Conservation (phyloP, 2,329 filamentous ascomycete species). For the Balansia obtecta region DNA sequence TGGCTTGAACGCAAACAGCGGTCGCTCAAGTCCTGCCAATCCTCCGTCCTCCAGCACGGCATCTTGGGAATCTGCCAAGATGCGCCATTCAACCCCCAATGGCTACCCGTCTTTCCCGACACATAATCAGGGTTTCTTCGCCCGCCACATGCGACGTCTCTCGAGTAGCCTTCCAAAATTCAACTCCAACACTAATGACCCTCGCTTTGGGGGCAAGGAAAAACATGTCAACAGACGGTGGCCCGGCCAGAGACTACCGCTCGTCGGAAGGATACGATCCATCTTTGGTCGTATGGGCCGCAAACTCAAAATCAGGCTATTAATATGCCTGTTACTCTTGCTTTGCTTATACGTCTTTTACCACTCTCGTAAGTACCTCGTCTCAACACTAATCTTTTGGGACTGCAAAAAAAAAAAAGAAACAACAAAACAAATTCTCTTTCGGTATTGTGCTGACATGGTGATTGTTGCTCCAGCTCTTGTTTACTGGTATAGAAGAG, state of each 20-base stretch:
- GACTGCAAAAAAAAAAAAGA: background rate
- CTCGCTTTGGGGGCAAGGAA: slow-evolving; percentile 62
- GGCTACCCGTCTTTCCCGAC: slow-evolving; percentile 71
- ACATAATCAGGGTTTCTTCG: slow-evolving; percentile 77
- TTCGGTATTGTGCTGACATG: background rate
- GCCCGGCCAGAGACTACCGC: slow-evolving; percentile 28
- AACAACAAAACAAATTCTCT: background rate
- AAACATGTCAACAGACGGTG: slow-evolving; percentile 51
- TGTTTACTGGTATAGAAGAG: slow-evolving; percentile 55
- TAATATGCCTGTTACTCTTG: slow-evolving; percentile 47
- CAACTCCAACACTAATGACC: slow-evolving; percentile 30
- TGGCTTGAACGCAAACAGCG: slow-evolving; percentile 61
- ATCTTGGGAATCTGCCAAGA: slow-evolving; percentile 74
- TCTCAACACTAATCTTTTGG: background rate
- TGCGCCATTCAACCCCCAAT: slow-evolving; percentile 59
- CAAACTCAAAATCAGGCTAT: slow-evolving; percentile 50
- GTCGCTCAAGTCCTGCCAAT: slow-evolving; percentile 52
- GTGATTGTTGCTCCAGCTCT: slow-evolving; percentile 28
- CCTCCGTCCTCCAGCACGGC: slow-evolving; percentile 42
- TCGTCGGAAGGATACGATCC: slow-evolving; percentile 34
- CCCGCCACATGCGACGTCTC: slow-evolving; percentile 67
- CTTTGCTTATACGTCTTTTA: slow-evolving; percentile 55
- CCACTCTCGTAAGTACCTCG: slow-evolving; percentile 50
- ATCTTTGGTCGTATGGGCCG: slow-evolving; percentile 43
- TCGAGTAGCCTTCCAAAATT: slow-evolving; percentile 71